Evolutionary conservation across 2,329 filamentous ascomycete genomes (phyloP).

Genomic region (Fusarium sp.): DNA sequence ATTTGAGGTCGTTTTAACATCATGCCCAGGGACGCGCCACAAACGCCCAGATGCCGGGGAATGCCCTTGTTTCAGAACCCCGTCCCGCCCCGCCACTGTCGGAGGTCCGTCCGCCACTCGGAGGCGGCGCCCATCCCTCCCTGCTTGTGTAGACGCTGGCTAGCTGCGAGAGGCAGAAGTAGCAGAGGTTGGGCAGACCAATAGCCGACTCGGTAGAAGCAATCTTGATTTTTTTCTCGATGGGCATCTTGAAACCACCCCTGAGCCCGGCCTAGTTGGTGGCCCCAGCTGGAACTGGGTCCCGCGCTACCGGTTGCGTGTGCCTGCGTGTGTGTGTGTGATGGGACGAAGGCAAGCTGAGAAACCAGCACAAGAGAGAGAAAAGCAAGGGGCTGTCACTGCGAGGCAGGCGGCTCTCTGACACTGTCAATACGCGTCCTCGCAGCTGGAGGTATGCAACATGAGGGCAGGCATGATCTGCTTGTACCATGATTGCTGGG

Average conservation of each 20-base stretch:
- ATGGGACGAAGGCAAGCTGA: not conserved
- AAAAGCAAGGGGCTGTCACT: slow-evolving; percentile 15
- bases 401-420: slow-evolving; percentile 17
- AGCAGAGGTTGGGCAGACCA: slow-evolving; percentile 14
- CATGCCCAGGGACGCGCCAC: not conserved
- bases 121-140: slow-evolving; percentile 21
- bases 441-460: not conserved
- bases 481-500: slow-evolving; percentile 35
- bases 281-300: slow-evolving; percentile 25
- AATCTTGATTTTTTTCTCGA: slow-evolving; percentile 29
- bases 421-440: slow-evolving; percentile 28
- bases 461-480: slow-evolving; percentile 19
- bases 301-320: not conserved
- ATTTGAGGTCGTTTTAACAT: slow-evolving; percentile 4
- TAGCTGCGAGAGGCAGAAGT: slow-evolving; percentile 10
- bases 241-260: slow-evolving; percentile 38
- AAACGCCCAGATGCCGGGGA: slow-evolving; percentile 12
- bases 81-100: slow-evolving; percentile 22
- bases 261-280: slow-evolving; percentile 27
- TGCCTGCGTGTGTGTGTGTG: not conserved
- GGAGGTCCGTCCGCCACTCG: slow-evolving; percentile 35
- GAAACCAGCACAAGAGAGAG: slow-evolving; percentile 2
- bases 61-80: slow-evolving; percentile 34
- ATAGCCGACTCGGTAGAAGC: slow-evolving; percentile 12
- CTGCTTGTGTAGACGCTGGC: slow-evolving; percentile 18